A percentile compares a stretch with the other conserved stretches of the same genome.
Conservation (phyloP, 1,139 yeast genomes). For the Yamadazyma friedrichii region DNA sequence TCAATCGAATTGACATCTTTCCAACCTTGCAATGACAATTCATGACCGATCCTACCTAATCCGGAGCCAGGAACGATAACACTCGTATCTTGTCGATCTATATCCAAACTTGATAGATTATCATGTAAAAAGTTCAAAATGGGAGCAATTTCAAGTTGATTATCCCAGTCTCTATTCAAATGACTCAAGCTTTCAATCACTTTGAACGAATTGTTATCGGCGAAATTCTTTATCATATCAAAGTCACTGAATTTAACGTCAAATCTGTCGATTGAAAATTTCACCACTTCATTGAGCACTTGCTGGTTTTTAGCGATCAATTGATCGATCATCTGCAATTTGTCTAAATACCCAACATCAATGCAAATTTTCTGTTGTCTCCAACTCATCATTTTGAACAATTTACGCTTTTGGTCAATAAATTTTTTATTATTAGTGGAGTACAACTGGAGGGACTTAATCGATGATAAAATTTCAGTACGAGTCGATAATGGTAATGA, state of each 20-base stretch:
- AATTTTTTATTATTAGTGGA: slow-evolving; percentile 34
- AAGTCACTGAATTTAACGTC: slow-evolving; percentile 37
- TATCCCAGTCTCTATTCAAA: slow-evolving; percentile 69
- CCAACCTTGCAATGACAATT: slow-evolving; percentile 40
- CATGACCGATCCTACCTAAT: slow-evolving; percentile 68
- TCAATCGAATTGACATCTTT: slow-evolving; percentile 65
- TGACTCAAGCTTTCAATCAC: slow-evolving; percentile 76
- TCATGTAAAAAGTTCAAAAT: slow-evolving; percentile 47
- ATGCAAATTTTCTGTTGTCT: slow-evolving; percentile 55
- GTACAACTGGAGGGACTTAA: slow-evolving; percentile 51
- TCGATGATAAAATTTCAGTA: slow-evolving; percentile 46
- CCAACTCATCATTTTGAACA: slow-evolving; percentile 51
- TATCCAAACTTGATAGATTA: slow-evolving; percentile 25
- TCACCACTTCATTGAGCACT: slow-evolving; percentile 45
- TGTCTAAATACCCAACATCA: slow-evolving; percentile 54
- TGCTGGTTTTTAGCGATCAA: slow-evolving; percentile 45
- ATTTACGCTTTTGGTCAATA: slow-evolving; percentile 45
- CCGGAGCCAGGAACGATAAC: slow-evolving; percentile 81
- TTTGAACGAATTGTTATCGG: slow-evolving; percentile 36
- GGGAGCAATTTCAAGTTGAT: slow-evolving; percentile 40
- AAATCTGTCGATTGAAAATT: slow-evolving; percentile 36
- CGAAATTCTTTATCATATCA: slow-evolving; percentile 23
- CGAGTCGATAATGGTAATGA: slow-evolving; percentile 3
- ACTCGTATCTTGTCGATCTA: slow-evolving; percentile 36
- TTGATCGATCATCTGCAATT: slow-evolving; percentile 46